Conservation (phyloP, 2,329 filamentous ascomycete species). For the Monosporascus sp. region DNA sequence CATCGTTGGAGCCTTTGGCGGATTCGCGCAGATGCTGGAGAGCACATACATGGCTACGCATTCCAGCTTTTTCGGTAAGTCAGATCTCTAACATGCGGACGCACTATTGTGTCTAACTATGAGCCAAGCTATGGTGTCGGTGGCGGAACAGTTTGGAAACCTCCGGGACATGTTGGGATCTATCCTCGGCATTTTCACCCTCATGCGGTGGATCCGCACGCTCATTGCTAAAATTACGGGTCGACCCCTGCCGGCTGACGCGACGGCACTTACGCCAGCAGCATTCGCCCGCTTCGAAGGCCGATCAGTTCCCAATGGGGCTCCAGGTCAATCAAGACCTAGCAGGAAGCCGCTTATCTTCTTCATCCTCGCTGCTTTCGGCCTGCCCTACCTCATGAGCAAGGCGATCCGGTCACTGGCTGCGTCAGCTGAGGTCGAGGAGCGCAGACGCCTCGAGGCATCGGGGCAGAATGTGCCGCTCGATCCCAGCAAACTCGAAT, state of each 20-base stretch:
- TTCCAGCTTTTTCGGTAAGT: conserved; percentile 92
- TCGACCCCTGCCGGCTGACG: conserved; percentile 81
- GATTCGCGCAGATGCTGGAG: conserved; percentile 98
- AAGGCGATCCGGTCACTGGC: conserved; percentile 88
- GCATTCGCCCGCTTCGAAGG: conserved; percentile 89
- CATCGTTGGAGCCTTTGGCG: conserved; percentile 91
- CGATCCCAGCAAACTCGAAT: conserved; percentile 89
- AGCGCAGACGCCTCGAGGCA: conserved; percentile 54
- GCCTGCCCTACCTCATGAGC: conserved; percentile 92
- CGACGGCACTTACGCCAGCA: conserved; percentile 78
- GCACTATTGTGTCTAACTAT: conserved; percentile 5
- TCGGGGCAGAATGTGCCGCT: conserved; percentile 52
- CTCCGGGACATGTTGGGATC: conserved; percentile 90
- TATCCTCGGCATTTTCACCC: conserved; percentile 88
- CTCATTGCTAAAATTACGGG: conserved; percentile 89
- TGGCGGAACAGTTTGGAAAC: conserved; percentile 94
- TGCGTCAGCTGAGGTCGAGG: conserved; percentile 77
- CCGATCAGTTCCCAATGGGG: conserved; percentile 55
- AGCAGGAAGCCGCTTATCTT: conserved; percentile 95
- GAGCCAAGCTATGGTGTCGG: conserved; percentile 82
- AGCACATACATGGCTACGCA: conserved; percentile 99
- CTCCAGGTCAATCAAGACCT: conserved; percentile 61
- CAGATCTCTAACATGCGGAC: neutral
- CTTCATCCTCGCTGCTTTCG: conserved; percentile 91
- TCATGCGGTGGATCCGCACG: conserved; percentile 92